phyloP scores from a whole-genome alignment of 2,329 filamentous ascomycete genomes.

The Dothidotthia symphoricarpi region DNA sequence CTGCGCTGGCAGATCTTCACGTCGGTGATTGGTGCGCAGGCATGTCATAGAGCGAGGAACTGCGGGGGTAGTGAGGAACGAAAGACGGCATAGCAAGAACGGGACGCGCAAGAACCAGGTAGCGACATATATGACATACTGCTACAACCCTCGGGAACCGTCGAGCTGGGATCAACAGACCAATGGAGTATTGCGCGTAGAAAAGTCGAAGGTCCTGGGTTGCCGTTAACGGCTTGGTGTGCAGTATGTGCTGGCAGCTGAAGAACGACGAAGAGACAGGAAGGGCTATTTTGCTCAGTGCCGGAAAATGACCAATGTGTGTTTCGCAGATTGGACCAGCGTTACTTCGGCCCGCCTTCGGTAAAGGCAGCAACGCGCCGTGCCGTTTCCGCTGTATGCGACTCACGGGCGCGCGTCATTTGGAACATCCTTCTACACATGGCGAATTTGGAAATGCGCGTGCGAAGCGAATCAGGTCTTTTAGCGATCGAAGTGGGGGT shows the following conservation, averaged over 20 bases:
- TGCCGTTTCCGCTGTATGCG: conserved; percentile 31
- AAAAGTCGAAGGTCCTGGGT: conserved; percentile 17
- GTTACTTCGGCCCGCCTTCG: conserved; percentile 23
- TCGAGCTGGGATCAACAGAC: conserved; percentile 18
- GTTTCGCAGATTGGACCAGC: conserved; percentile 28
- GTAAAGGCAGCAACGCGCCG: conserved; percentile 29
- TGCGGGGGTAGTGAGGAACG: conserved; percentile 26
- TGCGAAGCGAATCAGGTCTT: conserved; percentile 15
- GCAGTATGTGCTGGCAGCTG: conserved; percentile 35
- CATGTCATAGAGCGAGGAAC: conserved; percentile 21
- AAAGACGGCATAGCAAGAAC: conserved; percentile 24
- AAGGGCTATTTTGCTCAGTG: conserved; percentile 27
- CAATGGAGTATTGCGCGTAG: conserved; percentile 24
- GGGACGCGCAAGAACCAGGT: conserved; percentile 26
- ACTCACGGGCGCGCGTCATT: conserved; percentile 21
- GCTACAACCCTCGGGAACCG: conserved; percentile 21
- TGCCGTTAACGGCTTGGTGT: conserved; percentile 26
- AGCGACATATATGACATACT: conserved; percentile 33
- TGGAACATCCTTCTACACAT: conserved; percentile 21
- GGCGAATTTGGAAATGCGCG: conserved; percentile 16
- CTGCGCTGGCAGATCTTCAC: conserved; percentile 29
- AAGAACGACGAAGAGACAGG: conserved; percentile 21
- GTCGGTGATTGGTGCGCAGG: conserved; percentile 31
- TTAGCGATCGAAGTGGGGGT: conserved; percentile 10
- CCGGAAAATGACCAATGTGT: conserved; percentile 32